Base-by-base conservation (phyloP, 306 rosid species). In the Prunus mongolica region DNA sequence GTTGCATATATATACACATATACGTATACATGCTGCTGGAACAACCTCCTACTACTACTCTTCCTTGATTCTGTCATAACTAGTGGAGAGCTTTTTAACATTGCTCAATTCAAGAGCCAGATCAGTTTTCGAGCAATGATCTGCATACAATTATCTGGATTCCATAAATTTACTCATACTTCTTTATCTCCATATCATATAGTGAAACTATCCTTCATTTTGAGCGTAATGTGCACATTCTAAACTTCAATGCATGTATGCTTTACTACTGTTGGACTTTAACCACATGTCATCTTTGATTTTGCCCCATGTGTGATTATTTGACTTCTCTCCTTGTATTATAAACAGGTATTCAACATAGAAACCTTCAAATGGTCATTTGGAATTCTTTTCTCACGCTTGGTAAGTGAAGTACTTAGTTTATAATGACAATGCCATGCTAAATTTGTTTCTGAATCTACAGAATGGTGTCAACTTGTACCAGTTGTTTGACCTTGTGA, bases 321-420 rank as follows among this genome's bases (percentile, higher is more conserved):
- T 57, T 76, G 24, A 82, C 72, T 73, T 46, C 44, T 49, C 51
- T 67, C 63, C 46, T 45, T 86, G 60, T 75, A 57, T 82, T 66
- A 64, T 82, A 86, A 83, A 76, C 90, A 94, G 98, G 90, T 94
- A 75, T 94, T 90, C 88, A 92, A 94, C 83, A 76, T 94, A 12
- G 96, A 89, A 77, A 87, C 93, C 80, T 94, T 92, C 92, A 94
- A 86, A 79, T 94, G 98, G 98, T 94, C 98, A 46, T 94, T 94
- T 66, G 98, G 98, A 20, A 94, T 94, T 82, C 95, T 94, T 77
- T 91, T 94, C 91, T 94, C 97, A 2, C 98, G 97, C 67, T 79
- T 94, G 98, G 98, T 94, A 84, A 87, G 98, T 82, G 46, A 66
- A 67, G 41, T 63, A 22, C 6, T 41, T 10, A 1, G 6, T 12